Evolutionary conservation across 768 basidiomycete species (phyloP).

Genomic region (Rhodotorula sphaerocarpa): DNA sequence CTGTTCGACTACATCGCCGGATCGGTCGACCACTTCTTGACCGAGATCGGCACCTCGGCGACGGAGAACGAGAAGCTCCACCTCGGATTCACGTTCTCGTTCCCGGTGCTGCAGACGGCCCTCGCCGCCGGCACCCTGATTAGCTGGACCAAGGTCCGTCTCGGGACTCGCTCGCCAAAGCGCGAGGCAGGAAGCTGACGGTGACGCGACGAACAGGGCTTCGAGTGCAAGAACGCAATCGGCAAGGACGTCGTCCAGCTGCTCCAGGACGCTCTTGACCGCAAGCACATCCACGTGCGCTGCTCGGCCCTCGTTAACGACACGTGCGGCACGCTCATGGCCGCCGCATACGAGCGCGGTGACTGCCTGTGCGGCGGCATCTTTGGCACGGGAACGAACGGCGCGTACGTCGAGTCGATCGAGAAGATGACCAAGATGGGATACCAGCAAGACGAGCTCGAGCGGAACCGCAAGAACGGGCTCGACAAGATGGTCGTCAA

Average conservation of each 20-base stretch:
- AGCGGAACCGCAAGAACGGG: conserved; percentile 40
- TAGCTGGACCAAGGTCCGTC: conserved; percentile 48
- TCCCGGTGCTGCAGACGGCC: conserved; percentile 89
- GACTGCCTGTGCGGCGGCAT: conserved; percentile 78
- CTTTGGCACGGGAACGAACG: conserved; percentile 97
- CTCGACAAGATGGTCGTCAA: conserved; percentile 77
- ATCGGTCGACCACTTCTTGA: conserved; percentile 90
- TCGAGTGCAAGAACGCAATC: conserved; percentile 78
- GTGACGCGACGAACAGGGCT: conserved; percentile 58
- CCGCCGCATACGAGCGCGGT: conserved; percentile 85
- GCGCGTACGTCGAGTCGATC: conserved; percentile 86
- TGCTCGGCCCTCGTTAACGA: conserved; percentile 92
- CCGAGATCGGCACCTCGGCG: conserved; percentile 50
- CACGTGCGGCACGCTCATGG: conserved; percentile 89
- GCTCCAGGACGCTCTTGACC: conserved; percentile 82
- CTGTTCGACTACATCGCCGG: conserved; percentile 97
- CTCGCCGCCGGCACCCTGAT: conserved; percentile 80
- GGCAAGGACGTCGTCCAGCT: conserved; percentile 82
- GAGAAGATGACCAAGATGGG: conserved; percentile 75
- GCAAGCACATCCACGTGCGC: conserved; percentile 82
- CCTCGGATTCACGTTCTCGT: conserved; percentile 78
- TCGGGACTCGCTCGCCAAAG: background rate
- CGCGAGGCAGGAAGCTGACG: no score
- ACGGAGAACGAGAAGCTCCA: conserved; percentile 45
- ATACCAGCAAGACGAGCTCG: conserved; percentile 48